Conservation (phyloP, 73 alveolate species). For the Blepharisma stoltei region DNA sequence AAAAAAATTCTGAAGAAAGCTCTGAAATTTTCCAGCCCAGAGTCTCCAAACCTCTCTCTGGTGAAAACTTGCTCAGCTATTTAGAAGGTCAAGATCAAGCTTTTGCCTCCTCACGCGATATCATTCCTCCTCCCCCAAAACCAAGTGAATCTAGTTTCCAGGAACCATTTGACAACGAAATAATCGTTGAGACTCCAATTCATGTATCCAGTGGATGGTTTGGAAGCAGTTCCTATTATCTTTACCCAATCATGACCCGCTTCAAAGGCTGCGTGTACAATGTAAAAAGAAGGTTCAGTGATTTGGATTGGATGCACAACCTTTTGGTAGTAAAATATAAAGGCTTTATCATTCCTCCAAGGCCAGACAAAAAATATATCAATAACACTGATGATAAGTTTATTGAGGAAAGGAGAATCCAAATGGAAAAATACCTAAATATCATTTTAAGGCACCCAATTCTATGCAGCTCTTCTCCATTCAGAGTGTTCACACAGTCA, state of each 20-base stretch:
- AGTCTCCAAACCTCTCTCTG: no score
- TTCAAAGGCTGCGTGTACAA: not conserved
- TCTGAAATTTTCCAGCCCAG: no score
- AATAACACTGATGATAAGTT: slow-evolving; percentile 13
- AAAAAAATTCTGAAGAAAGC: no score
- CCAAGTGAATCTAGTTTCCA: no score
- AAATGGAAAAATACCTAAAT: slow-evolving; percentile 19
- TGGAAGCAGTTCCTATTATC: not conserved
- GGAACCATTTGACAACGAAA: not conserved
- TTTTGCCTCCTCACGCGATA: no score
- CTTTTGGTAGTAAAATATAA: not conserved
- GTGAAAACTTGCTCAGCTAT: not conserved
- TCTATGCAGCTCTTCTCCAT: slow-evolving; percentile 1
- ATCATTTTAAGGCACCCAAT: slow-evolving; percentile 16
- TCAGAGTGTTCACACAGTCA: slow-evolving; percentile 13
- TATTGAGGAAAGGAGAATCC: slow-evolving; percentile 16
- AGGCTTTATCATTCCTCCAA: slow-evolving; percentile 27
- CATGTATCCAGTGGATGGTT: slow-evolving; percentile 8
- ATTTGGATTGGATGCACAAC: slow-evolving; percentile 25
- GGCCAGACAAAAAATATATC: slow-evolving; percentile 4
- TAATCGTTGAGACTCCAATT: slow-evolving; percentile 3
- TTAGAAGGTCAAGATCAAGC: not conserved
- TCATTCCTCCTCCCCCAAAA: no score
- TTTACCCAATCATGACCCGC: not conserved
- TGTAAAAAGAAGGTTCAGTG: slow-evolving; percentile 29